Percentiles rank a stretch among this genome's conserved stretches.
Conservation (phyloP, 2,329 filamentous ascomycete species). For the Ceratocystis eucalypticola region DNA sequence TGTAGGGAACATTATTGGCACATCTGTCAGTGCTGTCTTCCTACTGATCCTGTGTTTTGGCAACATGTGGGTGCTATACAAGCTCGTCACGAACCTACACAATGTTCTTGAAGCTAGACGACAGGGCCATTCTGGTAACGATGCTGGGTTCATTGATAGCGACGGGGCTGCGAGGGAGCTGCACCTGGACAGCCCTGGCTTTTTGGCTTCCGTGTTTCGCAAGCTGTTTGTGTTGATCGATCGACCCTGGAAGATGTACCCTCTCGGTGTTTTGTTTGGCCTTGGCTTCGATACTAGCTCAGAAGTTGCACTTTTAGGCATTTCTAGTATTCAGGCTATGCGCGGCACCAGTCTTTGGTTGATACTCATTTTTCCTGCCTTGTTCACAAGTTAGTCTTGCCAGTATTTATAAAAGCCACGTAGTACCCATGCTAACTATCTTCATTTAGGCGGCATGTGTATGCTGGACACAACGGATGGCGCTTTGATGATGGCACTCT, state of each 20-base stretch:
- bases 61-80: constrained; percentile 75
- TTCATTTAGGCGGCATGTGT: constrained; percentile 69
- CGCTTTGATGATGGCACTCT: constrained; percentile 87
- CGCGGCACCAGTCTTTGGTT: constrained; percentile 85
- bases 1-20: constrained; percentile 80
- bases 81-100: constrained; percentile 55
- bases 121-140: constrained; percentile 23
- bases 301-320: constrained; percentile 82
- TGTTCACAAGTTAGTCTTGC: constrained; percentile 59
- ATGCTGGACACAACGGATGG: constrained; percentile 85
- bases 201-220: constrained; percentile 58
- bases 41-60: constrained; percentile 68
- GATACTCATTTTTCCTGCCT: constrained; percentile 76
- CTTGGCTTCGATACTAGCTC: constrained; percentile 92
- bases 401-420: neutral
- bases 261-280: constrained; percentile 75
- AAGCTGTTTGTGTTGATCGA: constrained; percentile 62
- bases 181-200: constrained; percentile 62
- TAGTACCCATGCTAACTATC: neutral
- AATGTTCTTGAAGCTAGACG: constrained; percentile 39
- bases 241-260: constrained; percentile 90
- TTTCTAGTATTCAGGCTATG: constrained; percentile 74
- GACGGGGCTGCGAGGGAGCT: constrained; percentile 36
- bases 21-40: constrained; percentile 70
- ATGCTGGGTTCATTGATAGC: constrained; percentile 23